Conservation (phyloP, 179 eudicot species). For the Carnegiea gigantea region DNA sequence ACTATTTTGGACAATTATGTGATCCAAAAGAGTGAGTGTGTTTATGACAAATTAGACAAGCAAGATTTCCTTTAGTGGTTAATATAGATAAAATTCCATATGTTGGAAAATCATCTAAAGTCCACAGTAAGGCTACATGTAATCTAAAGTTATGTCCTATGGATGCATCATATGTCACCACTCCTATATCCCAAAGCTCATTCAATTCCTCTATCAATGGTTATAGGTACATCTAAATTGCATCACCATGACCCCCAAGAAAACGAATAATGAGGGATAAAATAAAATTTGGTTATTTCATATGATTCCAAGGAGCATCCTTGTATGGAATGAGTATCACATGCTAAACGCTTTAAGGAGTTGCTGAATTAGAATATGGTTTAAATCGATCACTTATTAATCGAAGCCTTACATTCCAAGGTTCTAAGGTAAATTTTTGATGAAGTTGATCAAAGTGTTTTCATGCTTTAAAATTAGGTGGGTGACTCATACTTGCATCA, state of each 20-base stretch:
- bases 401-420: conserved; percentile 6
- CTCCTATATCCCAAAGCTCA: too few relatives aligned
- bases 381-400: conserved; percentile 6
- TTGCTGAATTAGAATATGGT: background rate
- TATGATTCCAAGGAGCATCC: background rate
- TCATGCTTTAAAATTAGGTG: background rate
- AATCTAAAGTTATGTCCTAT: too few relatives aligned
- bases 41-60: background rate
- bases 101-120: conserved; percentile 6
- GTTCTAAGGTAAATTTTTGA: background rate
- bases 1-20: background rate
- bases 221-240: too few relatives aligned
- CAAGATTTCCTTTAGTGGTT: background rate
- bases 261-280: too few relatives aligned
- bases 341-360: background rate
- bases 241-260: too few relatives aligned
- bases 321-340: background rate
- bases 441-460: background rate
- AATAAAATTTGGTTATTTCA: background rate
- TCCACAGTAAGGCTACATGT: too few relatives aligned
- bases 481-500: background rate
- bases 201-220: too few relatives aligned
- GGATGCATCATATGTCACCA: too few relatives aligned
- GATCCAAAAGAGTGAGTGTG: background rate
- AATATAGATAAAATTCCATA: conserved; percentile 5